These are phyloP conservation scores for Bacidia gigantensis DNA, from an alignment of 495 filamentous ascomycete species.

Conservation along the genomic window DNA sequence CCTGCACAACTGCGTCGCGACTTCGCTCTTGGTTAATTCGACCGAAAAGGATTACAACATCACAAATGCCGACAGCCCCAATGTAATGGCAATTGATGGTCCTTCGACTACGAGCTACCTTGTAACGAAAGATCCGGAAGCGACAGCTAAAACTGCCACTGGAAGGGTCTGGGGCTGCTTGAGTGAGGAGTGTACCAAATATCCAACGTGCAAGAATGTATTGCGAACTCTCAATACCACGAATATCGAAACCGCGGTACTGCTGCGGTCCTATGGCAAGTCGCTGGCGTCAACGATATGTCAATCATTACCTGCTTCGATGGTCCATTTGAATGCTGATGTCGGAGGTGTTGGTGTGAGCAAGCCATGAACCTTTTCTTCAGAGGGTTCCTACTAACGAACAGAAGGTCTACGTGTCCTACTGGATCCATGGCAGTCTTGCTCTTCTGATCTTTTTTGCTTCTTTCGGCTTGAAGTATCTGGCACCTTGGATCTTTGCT, in stretches of 20 bases:
- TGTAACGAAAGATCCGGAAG: background rate
- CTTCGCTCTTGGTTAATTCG: background rate
- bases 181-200: background rate
- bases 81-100: too few species aligned
- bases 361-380: background rate
- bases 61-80: background rate
- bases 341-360: constrained; percentile 2
- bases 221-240: background rate
- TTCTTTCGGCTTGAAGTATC: constrained; percentile 7
- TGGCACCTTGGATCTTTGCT: constrained; percentile 3
- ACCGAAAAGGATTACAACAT: background rate
- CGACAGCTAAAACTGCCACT: background rate
- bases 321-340: background rate
- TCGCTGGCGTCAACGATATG: background rate
- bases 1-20: background rate
- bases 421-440: constrained; percentile 14
- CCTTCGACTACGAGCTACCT: too few species aligned
- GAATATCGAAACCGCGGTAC: background rate
- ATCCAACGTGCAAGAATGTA: background rate
- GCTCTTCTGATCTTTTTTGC: constrained; percentile 10
- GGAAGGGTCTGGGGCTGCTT: background rate
- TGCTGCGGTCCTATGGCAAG: background rate
- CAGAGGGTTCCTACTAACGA: background rate
- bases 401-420: constrained; percentile 10
- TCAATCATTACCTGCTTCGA: background rate